Evolutionary conservation across 75 land plant genomes (phyloP).

Genomic region (Chamaecyparis obtusa): DNA sequence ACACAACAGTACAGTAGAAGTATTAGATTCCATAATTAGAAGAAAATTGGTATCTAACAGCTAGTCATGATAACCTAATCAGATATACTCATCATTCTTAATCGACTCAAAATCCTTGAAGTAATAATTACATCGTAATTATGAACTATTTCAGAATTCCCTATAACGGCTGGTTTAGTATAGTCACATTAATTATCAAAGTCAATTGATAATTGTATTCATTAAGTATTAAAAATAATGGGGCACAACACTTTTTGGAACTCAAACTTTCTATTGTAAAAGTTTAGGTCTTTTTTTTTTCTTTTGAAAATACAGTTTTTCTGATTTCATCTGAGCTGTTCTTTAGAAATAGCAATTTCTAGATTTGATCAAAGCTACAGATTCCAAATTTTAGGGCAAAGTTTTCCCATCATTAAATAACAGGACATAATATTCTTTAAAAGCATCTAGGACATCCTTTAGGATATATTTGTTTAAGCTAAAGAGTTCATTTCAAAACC

Average conservation of each 20-base stretch:
- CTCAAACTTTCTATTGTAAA: background rate
- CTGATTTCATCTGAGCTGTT: background rate
- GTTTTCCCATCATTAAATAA: background rate
- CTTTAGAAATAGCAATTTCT: background rate
- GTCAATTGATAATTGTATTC: too few relatives aligned
- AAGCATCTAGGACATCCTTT: background rate
- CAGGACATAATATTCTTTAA: background rate
- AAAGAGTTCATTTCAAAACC: background rate
- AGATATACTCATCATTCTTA: too few relatives aligned
- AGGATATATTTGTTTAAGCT: background rate
- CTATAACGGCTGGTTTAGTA: too few relatives aligned
- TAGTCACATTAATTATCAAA: too few relatives aligned
- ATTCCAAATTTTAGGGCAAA: background rate
- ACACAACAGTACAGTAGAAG: too few relatives aligned
- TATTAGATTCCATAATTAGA: too few relatives aligned
- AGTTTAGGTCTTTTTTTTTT: background rate
- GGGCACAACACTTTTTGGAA: background rate
- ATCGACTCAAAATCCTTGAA: too few relatives aligned
- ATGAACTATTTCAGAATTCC: too few relatives aligned
- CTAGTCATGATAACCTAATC: too few relatives aligned
- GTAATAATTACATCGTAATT: too few relatives aligned
- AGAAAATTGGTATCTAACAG: too few relatives aligned
- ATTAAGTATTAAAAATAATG: too few relatives aligned
- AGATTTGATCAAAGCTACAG: background rate
- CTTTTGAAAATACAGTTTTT: background rate